Base-by-base conservation (phyloP, 1,139 yeast species). In the Pneumocystis carinii region DNA sequence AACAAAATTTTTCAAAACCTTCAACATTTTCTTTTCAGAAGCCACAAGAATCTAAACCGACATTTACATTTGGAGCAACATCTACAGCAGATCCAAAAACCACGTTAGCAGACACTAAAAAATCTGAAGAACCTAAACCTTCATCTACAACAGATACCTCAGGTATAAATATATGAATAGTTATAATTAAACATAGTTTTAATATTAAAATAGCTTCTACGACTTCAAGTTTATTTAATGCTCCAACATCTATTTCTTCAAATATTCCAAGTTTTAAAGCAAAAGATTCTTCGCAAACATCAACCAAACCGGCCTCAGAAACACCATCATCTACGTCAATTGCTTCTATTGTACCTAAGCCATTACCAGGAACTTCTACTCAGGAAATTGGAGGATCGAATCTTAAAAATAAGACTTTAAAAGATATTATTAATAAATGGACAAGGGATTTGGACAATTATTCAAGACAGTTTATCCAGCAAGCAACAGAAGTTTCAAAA, bases 351-450 rank as follows among this genome's bases (percentile, higher is more conserved):
- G 59, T 67, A 12, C 57, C 68, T n/a, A 60, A 66, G 36, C 61
- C 63, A 15, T 61, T 24, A 19, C 37, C 64, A 35, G 62, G 66
- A 7, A 64, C 63, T 3, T 27, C 60, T 19, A 32, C 74, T 62
- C 87, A 48, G 27, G 55, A 48, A 24, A 27, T 4, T 10, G 27
- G 29, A 48, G n/a, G 90, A 36, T 82, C 89, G 2, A 86, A 95
- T 10, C 80, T 94, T 62, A 90, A 87, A 70, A 92, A 92, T 75
- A 89, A 89, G 72, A 89, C 96, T 0, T 78, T 94, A 72, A 98
- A 92, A 70, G 98, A 92, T 72, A 80, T 92, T 67, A 87, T 94
- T 62, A 82, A 90, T 39, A 90, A 87, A 74, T 94, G 98, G 99
- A 87, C 97, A 0, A 83, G 83, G 65, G 95, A 94, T 69, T 76